Conservation (phyloP, 768 basidiomycete species). For the Harrya chromipes region DNA sequence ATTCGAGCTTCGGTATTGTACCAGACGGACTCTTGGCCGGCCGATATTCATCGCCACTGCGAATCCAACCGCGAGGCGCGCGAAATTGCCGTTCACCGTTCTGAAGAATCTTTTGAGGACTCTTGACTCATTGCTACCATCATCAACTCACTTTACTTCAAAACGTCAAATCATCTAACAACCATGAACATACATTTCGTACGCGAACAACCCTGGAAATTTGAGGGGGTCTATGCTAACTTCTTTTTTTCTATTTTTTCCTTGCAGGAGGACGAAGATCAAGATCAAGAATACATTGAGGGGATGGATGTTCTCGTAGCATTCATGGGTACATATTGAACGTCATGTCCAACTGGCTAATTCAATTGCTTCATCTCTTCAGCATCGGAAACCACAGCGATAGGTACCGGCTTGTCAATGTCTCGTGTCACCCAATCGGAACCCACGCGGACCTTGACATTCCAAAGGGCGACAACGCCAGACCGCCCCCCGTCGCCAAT, state of each 20-base stretch:
- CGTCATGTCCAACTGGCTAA: background rate
- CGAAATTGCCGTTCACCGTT: background rate
- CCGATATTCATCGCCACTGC: slow-evolving; percentile 10
- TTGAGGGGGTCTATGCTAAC: slow-evolving; percentile 1
- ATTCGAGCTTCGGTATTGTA: slow-evolving; percentile 2
- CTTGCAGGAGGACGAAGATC: slow-evolving; percentile 24
- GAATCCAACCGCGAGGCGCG: background rate
- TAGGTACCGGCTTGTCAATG: slow-evolving; percentile 14
- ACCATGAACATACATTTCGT: slow-evolving; percentile 22
- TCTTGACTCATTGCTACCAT: slow-evolving; percentile 6
- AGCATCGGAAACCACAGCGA: slow-evolving; percentile 7
- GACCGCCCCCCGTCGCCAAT: slow-evolving; percentile 21
- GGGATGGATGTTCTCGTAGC: slow-evolving; percentile 14
- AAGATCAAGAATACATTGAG: slow-evolving; percentile 18
- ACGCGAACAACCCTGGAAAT: slow-evolving; percentile 4
- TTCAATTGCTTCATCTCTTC: background rate
- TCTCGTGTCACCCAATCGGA: slow-evolving; percentile 17
- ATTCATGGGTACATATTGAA: slow-evolving; percentile 19
- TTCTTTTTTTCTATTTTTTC: background rate
- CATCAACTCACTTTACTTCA: slow-evolving; percentile 4
- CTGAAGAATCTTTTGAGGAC: background rate
- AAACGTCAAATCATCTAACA: slow-evolving; percentile 5
- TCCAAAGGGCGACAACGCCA: slow-evolving; percentile 6
- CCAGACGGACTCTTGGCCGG: slow-evolving; percentile 4
- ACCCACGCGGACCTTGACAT: slow-evolving; percentile 18